These are phyloP conservation scores for Excoecaria cochinchinensis DNA, from an alignment of 345 rosid genomes.

Conservation along the genomic window DNA sequence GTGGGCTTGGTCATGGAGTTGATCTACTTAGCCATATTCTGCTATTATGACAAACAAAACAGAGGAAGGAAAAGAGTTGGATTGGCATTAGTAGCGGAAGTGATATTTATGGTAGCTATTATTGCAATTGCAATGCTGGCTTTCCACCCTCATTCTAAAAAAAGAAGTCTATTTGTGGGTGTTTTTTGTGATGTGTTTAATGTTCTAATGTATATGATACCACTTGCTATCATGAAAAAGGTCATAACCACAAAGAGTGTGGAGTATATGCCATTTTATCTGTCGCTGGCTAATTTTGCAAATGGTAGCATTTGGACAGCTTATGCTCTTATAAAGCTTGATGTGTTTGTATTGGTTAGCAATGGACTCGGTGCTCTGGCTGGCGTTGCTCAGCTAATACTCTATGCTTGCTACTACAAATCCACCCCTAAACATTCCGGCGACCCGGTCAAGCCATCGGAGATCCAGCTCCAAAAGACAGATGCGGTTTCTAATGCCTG, in stretches of 20 bases:
- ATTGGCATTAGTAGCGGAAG: not conserved
- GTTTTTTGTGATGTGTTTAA: constrained; percentile 45
- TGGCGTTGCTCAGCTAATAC: constrained; percentile 38
- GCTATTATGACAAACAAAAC: constrained; percentile 5
- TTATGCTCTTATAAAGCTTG: constrained; percentile 44
- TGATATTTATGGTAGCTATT: constrained; percentile 6
- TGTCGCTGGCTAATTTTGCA: constrained; percentile 36
- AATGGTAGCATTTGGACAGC: constrained; percentile 41
- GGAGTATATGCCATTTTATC: constrained; percentile 46
- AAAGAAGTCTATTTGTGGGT: constrained; percentile 52
- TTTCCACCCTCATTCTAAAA: no score
- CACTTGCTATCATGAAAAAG: constrained; percentile 38
- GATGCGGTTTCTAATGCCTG: not conserved
- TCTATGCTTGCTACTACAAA: constrained; percentile 35
- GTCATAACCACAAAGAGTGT: constrained; percentile 52
- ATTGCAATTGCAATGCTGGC: constrained; percentile 36
- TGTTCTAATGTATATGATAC: constrained; percentile 50
- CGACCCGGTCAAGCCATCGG: constrained; percentile 30
- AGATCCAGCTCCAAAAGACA: constrained; percentile 30
- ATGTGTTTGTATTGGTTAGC: constrained; percentile 41
- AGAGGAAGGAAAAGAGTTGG: constrained; percentile 8
- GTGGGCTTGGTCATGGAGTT: constrained; percentile 17
- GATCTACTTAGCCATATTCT: constrained; percentile 16
- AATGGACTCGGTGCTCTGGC: constrained; percentile 53
- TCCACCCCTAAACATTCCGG: constrained; percentile 24